Evolutionary conservation across 345 rosid genomes (phyloP).

Genomic region (Eutrema japonicum): DNA sequence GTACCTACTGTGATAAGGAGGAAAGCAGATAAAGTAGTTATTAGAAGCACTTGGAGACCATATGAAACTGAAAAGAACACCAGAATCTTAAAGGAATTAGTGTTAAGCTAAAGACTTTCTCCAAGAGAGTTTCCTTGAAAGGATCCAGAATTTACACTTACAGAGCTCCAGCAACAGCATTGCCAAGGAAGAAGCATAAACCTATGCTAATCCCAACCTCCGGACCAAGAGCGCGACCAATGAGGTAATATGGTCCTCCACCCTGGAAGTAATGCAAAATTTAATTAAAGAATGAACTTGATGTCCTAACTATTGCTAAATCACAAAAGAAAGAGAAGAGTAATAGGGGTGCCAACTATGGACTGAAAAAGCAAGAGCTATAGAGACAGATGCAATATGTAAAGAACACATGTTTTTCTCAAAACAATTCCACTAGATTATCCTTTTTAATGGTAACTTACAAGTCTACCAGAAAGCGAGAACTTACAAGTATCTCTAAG

Average conservation of each 20-base stretch:
- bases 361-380: no score
- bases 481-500: no score
- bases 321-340: constrained; percentile 19
- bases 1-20: constrained; percentile 56
- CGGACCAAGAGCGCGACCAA: constrained; percentile 99
- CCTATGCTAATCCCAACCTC: constrained; percentile 99
- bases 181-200: constrained; percentile 97
- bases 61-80: constrained; percentile 34
- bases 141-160: constrained; percentile 57
- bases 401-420: no score
- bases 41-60: constrained; percentile 27
- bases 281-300: constrained; percentile 15
- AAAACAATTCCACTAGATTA: no score
- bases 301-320: constrained; percentile 14
- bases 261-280: constrained; percentile 45
- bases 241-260: constrained; percentile 99
- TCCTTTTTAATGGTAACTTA: no score
- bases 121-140: constrained; percentile 28
- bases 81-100: constrained; percentile 26
- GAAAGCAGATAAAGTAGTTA: constrained; percentile 25
- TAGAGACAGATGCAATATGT: no score
- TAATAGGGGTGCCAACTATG: constrained; percentile 17
- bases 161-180: constrained; percentile 99
- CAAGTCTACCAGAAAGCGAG: no score
- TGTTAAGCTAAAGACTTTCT: constrained; percentile 21